Percentiles rank a stretch among this genome's conserved stretches.
These are phyloP conservation scores for Monosporascus sp. DNA, from an alignment of 2,329 filamentous ascomycete species.

Conservation along the genomic window DNA sequence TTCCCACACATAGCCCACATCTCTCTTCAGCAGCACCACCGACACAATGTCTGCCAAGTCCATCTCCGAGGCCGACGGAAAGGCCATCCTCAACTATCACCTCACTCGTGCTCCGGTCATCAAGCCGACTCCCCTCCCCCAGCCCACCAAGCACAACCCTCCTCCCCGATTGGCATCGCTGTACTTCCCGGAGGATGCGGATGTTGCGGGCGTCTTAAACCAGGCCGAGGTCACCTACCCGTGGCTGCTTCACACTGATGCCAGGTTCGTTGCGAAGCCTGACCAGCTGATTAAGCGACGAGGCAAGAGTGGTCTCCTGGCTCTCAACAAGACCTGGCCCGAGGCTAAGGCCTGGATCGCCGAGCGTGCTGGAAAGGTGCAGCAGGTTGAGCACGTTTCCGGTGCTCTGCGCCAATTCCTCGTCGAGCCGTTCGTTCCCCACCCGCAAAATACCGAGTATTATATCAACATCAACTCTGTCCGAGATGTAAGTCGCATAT, in stretches of 20 bases:
- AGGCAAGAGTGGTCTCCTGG: constrained; percentile 96
- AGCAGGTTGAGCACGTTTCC: constrained; percentile 87
- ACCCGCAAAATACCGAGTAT: constrained; percentile 93
- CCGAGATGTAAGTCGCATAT: constrained; percentile 76
- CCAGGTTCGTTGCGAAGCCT: constrained; percentile 98
- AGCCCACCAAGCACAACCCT: constrained; percentile 82
- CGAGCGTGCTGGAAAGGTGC: constrained; percentile 82
- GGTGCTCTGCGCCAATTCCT: constrained; percentile 92
- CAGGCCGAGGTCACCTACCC: constrained; percentile 96
- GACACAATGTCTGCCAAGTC: constrained; percentile 86
- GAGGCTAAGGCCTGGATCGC: constrained; percentile 94
- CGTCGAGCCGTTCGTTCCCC: constrained; percentile 96
- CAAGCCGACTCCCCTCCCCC: constrained; percentile 91
- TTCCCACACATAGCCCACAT: constrained; percentile 15
- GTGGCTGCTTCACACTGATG: constrained; percentile 77
- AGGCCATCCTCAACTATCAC: constrained; percentile 99
- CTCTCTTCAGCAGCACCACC: constrained; percentile 8
- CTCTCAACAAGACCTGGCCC: constrained; percentile 94
- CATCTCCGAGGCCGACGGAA: constrained; percentile 98
- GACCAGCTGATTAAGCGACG: constrained; percentile 99
- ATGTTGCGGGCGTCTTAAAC: constrained; percentile 79
- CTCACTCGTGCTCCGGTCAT: constrained; percentile 95
- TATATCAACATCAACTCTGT: constrained; percentile 99
- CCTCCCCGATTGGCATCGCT: constrained; percentile 86
- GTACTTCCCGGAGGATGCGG: constrained; percentile 85